These are phyloP conservation scores for Parsonsia alboflavescens DNA, from an alignment of 257 asterid species.

Conservation along the genomic window DNA sequence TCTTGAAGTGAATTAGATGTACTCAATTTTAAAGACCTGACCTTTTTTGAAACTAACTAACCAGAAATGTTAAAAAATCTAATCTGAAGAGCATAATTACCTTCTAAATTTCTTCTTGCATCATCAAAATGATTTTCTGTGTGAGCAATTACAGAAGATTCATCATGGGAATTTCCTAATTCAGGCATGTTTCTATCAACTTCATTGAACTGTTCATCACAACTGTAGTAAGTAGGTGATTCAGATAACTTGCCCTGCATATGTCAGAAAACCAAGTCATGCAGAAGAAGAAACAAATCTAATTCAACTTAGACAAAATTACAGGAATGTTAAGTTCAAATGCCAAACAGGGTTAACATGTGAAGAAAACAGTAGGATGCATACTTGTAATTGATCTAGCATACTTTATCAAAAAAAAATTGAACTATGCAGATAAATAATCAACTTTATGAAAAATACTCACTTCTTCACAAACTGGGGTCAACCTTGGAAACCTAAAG, in stretches of 20 bases:
- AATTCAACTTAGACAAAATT: neutral
- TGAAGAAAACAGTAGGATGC: neutral
- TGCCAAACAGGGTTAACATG: neutral
- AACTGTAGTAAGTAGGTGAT: constrained; percentile 59
- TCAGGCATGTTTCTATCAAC: constrained; percentile 36
- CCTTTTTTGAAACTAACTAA: neutral
- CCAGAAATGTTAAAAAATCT: neutral
- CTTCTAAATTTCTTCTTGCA: constrained; percentile 38
- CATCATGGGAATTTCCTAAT: constrained; percentile 22
- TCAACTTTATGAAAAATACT: constrained; percentile 19
- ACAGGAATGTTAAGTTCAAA: neutral
- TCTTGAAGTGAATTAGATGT: neutral
- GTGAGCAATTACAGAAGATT: constrained; percentile 24
- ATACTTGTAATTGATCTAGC: no score
- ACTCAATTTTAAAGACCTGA: neutral
- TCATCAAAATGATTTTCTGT: constrained; percentile 20
- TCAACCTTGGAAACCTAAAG: constrained; percentile 28
- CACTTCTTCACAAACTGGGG: constrained; percentile 74
- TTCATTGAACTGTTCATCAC: constrained; percentile 56
- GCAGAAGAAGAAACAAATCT: neutral
- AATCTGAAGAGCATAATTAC: constrained; percentile 23
- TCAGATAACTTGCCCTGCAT: constrained; percentile 58
- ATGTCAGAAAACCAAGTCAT: constrained; percentile 12
- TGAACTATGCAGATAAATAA: neutral
- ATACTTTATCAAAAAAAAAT: neutral